Base-by-base conservation (phyloP, 331 rosid species). In the Telfairia occidentalis region DNA sequence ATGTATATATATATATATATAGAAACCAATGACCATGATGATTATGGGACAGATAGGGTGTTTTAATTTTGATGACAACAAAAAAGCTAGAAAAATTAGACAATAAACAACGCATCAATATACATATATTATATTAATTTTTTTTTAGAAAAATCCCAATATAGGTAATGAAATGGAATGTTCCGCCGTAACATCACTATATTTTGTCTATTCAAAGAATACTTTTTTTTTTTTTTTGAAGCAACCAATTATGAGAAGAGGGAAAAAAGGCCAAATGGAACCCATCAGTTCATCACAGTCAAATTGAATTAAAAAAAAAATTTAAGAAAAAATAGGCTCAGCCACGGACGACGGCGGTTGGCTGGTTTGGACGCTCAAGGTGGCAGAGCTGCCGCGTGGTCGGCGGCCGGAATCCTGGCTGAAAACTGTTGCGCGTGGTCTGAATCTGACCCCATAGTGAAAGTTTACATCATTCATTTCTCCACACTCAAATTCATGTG, bases 161-260 rank as follows among this genome's bases (percentile, higher is more conserved):
- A 35, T 10, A 26, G 59, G 42, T 30, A 45, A 48, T 29, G 57
- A 71, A 46, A 45, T 74, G 87, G 75, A 78, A 73, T 74, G 76
- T 72, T 78, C 85, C 92, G 90, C 94, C 89, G 92, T 88, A 83
- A 79, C 78, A 83, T 76, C 83, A 72, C 74, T 78, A 78, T 26
- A 46, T 81, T 79, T 26, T 84, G 64, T 73, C 71, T 21, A 74
- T 71, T 19, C 72, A 80, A 42, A 23, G 3, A 13, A 43, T 1
- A 21, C 34, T 0, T 18, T 15, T 63, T 29, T 38, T 66, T 65
- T 9, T 34, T 76, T 57, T 74, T 52, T 40, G 81, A 84, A 72
- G 46, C 66, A 80, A 76, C 77, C 55, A 84, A 84, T 85, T 50
- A 84, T 79, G 83, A 83, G 79, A 28, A 55, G 49, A 45, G 71